Evolutionary conservation across 2,329 filamentous ascomycete genomes (phyloP), one percentile per base, ranked within the genome.

Genomic region (Neurospora crassa): DNA sequence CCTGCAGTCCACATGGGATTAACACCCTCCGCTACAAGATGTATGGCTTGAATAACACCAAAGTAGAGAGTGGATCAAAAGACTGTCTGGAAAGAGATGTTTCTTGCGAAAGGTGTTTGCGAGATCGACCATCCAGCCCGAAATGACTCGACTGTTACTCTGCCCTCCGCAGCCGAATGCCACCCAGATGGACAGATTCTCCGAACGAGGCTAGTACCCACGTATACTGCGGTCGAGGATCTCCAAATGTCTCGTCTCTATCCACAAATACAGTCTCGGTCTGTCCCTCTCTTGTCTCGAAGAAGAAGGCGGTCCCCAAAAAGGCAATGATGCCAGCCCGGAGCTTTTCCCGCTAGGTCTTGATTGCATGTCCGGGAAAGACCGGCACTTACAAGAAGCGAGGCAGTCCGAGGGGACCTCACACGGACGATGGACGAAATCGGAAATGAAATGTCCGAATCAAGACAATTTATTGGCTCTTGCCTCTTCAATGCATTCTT

Each of bases 401-500:
- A 37, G 34, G 34, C 34, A 37, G 34, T 37, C 1, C 34, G 7
- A 37, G 34, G 34, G 34, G 53, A 75, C 73, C 42, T 69, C 47
- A 47, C 12, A 41, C 71, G 68, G 70, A 47, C 67, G 20, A n/a
- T 59, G n/a, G 45, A 40, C 70, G 74, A 71, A 75, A 74, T 75
- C 75, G 74, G 75, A 73, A 71, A 74, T 74, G 74, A 72, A 71
- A n/a, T 12, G 37, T 43, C 43, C 70, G 76, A 74, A 34, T 59
- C 14, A 29, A 18, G 47, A 59, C 47, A 8, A 59, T 14, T 14
- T 24, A 59, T 34, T 34, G 47, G 24, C 6, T 59, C 47, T 18
- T 4, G 47, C 47, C 47, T 59, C 24, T 59, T 34, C 47, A 59
- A 59, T 10, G 14, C 0, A 14, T 34, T 4, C 24, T 59, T 59